Base-by-base conservation (phyloP, 1,284 basidiomycete species). In the Leccinum olivaceoglutinosum region DNA sequence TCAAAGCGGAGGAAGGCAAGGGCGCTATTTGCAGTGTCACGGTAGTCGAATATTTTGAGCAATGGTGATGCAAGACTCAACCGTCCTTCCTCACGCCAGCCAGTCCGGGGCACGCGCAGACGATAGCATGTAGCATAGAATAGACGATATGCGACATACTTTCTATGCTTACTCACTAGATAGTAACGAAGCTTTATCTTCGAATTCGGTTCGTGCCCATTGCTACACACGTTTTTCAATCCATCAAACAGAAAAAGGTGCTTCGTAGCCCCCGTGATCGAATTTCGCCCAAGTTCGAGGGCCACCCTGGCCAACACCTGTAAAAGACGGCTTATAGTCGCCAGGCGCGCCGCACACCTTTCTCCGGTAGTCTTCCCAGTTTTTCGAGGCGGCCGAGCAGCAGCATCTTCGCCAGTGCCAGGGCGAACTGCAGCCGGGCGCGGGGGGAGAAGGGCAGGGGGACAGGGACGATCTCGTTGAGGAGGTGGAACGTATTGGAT, bases 191-290 rank as follows among this genome's bases (percentile, higher is more conserved):
- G 74, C 74, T 10, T 71, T 82, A 36, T 77, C 79, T 11, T 68
- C 80, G 29, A 80, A 79, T 41, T 83, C 84, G 53, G 75, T 86
- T 74, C 72, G 79, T 77, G 72, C 85, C n/a, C 92, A 93, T 68
- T 94, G 93, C 73, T 79, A 77, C 38, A 39, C 38, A 39, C 74
- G 4, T 76, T 78, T 79, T 77, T 75, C 68, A 64, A 68, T 64
- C 11, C 38, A 38, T 14, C 38, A 5, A 38, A 39, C 12, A 39
- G 38, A 39, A 39, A 39, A 14, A 39, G 38, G 38, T 39, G 38
- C 6, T 39, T 7, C 12, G 12, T 39, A 39, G 25, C 25, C 25
- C 25, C 38, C 38, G 38, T 39, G 12, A 39, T 39, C 38, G 38
- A 39, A 14, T 39, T 39, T 39, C 38, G 12, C 12, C 12, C 10